Base-by-base conservation (phyloP, 2,329 filamentous ascomycete species). In the Xylaria sp. region DNA sequence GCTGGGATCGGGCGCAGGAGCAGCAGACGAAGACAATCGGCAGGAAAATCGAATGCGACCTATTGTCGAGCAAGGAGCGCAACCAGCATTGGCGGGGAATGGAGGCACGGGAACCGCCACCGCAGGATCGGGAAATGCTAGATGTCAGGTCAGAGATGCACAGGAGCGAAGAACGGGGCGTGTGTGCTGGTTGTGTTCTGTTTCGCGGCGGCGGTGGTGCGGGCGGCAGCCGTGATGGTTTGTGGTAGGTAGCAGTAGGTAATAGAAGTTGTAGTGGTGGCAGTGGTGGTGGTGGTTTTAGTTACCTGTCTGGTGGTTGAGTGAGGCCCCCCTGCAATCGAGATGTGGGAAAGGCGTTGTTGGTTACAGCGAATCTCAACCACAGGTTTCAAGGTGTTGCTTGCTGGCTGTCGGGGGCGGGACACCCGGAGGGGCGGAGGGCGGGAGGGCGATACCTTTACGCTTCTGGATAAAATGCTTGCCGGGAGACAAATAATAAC, bases 1-100 rank as follows among this genome's bases (percentile, higher is more conserved):
- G 71, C 64, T 53, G 69, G 54, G 72, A 68, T 75, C 72, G 72
- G 74, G 72, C 68, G 74, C 72, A 64, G 36, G 36, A 61, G 66
- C 24, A 34, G 61, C 32, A 51, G 30, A 65, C 65, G 48, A 27
- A 1, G 30, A 64, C 66, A 67, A 70, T 68, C 42, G 55, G 61
- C 64, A 30, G 66, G n/a, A 59, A 24, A 64, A 61, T 64, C 34
- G 58, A 61, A 65, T 54, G 71, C 69, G 71, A 69, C 64, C 53
- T 67, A 59, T 61, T 61, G 65, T 69, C 63, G 63, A 42, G 42
- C 53, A 56, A 54, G 61, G 61, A 67, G 64, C 64, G 67, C 69
- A 67, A 59, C 64, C 45, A 65, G 64, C 68, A 72, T 70, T 65
- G 68, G 68, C 65, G 68, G 65, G 62, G 62, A 39, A 56, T 62